Conservation (phyloP, 208 protist genomes). For the Wallacemonas sp. region DNA sequence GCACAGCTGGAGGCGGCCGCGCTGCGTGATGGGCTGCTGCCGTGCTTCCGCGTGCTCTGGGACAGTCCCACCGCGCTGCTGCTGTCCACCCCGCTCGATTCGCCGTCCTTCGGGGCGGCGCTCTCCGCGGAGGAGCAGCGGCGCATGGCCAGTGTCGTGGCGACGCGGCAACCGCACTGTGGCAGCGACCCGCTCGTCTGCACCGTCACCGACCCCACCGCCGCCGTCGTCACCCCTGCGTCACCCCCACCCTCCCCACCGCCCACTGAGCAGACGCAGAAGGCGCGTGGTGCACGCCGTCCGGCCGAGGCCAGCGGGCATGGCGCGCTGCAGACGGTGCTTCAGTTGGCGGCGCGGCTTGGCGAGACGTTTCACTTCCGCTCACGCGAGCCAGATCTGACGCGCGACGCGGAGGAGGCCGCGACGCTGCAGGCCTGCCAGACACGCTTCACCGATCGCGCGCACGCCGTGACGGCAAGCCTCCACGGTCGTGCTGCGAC, state of each 20-base stretch:
- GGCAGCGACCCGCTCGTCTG: neutral
- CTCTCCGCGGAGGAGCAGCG: neutral
- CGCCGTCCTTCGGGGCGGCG: neutral
- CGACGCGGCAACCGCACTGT: neutral
- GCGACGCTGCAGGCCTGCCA: neutral
- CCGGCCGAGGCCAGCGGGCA: no score
- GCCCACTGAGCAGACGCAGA: no score
- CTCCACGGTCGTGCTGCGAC: neutral
- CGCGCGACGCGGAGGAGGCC: neutral
- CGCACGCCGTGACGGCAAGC: neutral
- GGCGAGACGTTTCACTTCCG: neutral
- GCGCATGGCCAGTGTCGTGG: neutral
- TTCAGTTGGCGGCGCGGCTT: neutral
- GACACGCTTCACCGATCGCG: conserved; percentile 1
- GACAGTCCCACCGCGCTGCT: neutral
- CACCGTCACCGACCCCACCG: neutral
- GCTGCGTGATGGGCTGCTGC: neutral
- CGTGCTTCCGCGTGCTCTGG: conserved; percentile 2
- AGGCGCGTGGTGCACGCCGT: neutral
- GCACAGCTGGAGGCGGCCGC: neutral
- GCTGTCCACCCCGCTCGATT: neutral
- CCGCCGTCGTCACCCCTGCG: neutral
- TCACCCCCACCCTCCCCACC: no score
- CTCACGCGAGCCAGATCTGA: neutral
- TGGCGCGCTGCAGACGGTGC: neutral